Percentiles rank a stretch among this genome's conserved stretches.
Conservation (phyloP, 495 filamentous ascomycete species). For the Cladorrhinum samala region DNA sequence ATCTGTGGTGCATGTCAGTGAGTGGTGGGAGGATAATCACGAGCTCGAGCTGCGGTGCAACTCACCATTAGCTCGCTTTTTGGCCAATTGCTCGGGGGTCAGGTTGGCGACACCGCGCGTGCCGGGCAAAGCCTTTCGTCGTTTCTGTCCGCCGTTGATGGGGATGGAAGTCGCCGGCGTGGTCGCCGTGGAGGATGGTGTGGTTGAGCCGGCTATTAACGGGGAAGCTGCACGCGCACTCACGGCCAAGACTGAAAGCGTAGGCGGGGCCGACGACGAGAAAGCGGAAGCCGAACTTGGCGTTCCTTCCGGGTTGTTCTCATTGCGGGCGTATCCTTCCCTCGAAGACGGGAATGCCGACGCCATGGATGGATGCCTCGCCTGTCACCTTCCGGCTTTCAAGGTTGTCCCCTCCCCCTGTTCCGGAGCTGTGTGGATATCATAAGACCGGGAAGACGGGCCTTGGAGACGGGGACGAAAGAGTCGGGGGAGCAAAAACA, state of each 20-base stretch:
- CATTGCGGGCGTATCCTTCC: too few species aligned
- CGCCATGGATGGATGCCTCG: not conserved
- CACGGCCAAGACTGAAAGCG: not conserved
- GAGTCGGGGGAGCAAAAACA: not conserved
- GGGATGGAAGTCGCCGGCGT: not conserved
- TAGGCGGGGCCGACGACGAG: not conserved
- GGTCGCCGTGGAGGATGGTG: too few species aligned
- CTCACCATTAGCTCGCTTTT: slow-evolving; percentile 71
- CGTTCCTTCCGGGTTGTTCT: too few species aligned
- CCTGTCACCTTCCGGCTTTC: not conserved
- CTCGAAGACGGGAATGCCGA: not conserved
- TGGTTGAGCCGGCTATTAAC: too few species aligned
- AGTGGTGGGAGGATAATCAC: not conserved
- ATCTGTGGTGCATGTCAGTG: slow-evolving; percentile 30
- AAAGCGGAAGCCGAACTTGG: too few species aligned
- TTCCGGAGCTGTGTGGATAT: not conserved
- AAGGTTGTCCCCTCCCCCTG: not conserved
- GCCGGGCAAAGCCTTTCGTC: slow-evolving; percentile 31
- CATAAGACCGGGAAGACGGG: not conserved
- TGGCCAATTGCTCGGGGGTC: slow-evolving; percentile 62
- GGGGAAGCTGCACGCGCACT: too few species aligned
- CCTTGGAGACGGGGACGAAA: not conserved
- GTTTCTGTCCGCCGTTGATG: slow-evolving; percentile 17
- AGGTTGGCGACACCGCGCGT: slow-evolving; percentile 61
- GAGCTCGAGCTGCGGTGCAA: not conserved